phyloP scores from a whole-genome alignment of 140 eudicot species.

The Senecio squalidus region DNA sequence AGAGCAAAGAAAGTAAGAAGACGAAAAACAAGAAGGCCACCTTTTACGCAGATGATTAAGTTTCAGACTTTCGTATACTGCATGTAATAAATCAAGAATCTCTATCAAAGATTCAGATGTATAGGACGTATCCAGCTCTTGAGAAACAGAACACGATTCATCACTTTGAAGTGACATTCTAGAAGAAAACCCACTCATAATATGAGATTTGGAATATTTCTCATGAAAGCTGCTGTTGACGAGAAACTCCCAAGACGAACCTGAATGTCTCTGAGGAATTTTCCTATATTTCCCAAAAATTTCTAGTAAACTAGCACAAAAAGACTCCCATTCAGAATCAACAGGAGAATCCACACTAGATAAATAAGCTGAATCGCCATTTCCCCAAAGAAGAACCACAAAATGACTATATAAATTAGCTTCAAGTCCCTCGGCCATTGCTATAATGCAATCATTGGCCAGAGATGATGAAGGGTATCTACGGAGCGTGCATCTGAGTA shows the following conservation, averaged over 20 bases:
- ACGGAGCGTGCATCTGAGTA: constrained; percentile 79
- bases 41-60: constrained; percentile 81
- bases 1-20: constrained; percentile 1
- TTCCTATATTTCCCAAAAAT: constrained; percentile 38
- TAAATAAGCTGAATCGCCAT: constrained; percentile 51
- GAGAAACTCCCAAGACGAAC: constrained; percentile 89
- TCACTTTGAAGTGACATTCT: constrained; percentile 28
- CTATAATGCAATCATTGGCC: constrained; percentile 83
- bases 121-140: constrained; percentile 35
- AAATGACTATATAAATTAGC: constrained; percentile 57
- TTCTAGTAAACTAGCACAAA: constrained; percentile 45
- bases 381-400: constrained; percentile 77
- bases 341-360: constrained; percentile 42
- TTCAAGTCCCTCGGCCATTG: constrained; percentile 91
- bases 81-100: constrained; percentile 77
- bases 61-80: constrained; percentile 88
- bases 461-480: constrained; percentile 84
- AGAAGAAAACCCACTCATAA: constrained; percentile 38
- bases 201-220: constrained; percentile 43
- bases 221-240: constrained; percentile 64
- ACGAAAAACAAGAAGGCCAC: constrained; percentile 24
- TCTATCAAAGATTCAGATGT: constrained; percentile 46
- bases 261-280: constrained; percentile 19
- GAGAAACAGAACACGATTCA: constrained; percentile 31
- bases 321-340: constrained; percentile 89